These are phyloP conservation scores for Podospora tetraspora DNA, from an alignment of 495 filamentous ascomycete genomes.

Conservation along the genomic window DNA sequence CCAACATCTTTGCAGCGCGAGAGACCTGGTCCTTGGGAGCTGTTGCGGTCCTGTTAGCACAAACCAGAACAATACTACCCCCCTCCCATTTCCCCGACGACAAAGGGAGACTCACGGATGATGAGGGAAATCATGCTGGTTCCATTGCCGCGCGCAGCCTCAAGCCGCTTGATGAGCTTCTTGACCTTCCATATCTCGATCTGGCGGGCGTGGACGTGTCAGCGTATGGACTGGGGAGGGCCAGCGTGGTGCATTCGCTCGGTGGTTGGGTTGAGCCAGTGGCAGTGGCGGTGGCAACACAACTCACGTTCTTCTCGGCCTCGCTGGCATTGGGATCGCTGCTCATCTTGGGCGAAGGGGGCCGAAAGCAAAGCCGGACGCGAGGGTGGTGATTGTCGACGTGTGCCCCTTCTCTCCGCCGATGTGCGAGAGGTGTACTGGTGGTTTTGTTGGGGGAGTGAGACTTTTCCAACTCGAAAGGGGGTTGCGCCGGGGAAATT, in stretches of 20 bases:
- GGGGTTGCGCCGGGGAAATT: constrained; percentile 15
- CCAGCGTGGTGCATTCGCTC: constrained; percentile 4
- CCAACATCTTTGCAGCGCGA: constrained; percentile 96
- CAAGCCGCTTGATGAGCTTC: constrained; percentile 94
- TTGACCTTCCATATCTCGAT: constrained; percentile 85
- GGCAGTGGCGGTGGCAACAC: constrained; percentile 1
- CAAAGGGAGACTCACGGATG: constrained; percentile 63
- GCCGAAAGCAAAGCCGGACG: constrained; percentile 10
- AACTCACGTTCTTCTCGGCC: constrained; percentile 89
- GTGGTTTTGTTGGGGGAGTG: constrained; percentile 9
- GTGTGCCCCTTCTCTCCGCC: constrained; percentile 15
- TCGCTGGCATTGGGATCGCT: constrained; percentile 75
- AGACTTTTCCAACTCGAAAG: constrained; percentile 8
- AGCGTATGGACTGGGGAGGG: constrained; percentile 9
- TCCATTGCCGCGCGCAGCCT: constrained; percentile 88
- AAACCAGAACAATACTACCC: neutral
- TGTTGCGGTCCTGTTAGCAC: constrained; percentile 27
- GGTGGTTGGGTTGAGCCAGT: constrained; percentile 3
- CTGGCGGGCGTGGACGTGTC: constrained; percentile 26
- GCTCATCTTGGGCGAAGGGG: constrained; percentile 63
- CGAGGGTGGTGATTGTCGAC: constrained; percentile 12
- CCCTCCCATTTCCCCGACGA: neutral
- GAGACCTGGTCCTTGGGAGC: constrained; percentile 98
- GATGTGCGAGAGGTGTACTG: constrained; percentile 8
- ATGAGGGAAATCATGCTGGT: constrained; percentile 99